Evolutionary conservation across 768 basidiomycete species (phyloP).

Genomic region (Russula foetens): DNA sequence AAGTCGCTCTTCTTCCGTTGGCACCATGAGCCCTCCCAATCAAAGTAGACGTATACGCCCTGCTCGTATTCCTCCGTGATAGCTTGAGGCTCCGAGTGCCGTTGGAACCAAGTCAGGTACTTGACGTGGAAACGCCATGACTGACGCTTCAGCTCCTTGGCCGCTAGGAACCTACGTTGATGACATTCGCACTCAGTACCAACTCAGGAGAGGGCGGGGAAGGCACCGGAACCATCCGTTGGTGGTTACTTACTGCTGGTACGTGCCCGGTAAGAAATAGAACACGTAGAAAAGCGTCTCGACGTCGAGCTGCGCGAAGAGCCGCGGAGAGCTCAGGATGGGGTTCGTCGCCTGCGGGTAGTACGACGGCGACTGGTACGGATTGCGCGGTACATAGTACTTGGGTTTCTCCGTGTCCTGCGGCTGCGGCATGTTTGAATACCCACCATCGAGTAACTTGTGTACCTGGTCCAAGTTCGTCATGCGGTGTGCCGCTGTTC

Average conservation of each 20-base stretch:
- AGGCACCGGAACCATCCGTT: too few relatives aligned
- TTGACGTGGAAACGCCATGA: conserved; percentile 99
- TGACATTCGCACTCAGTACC: not conserved
- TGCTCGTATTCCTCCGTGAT: conserved; percentile 99
- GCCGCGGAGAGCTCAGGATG: conserved; percentile 68
- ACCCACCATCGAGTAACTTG: conserved; percentile 89
- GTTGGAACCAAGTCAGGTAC: conserved; percentile 99
- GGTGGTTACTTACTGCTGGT: conserved; percentile 72
- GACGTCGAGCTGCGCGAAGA: conserved; percentile 88
- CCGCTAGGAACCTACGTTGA: conserved; percentile 72
- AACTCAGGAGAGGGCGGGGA: not conserved
- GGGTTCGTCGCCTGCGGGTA: conserved; percentile 88
- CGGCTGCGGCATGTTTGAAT: conserved; percentile 81
- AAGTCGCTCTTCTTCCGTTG: conserved; percentile 98
- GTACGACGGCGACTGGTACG: conserved; percentile 83
- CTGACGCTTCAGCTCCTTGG: conserved; percentile 93
- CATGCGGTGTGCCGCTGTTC: conserved; percentile 63
- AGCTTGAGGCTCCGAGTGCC: conserved; percentile 94
- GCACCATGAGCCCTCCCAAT: conserved; percentile 99
- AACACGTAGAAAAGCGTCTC: conserved; percentile 99
- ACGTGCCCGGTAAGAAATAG: conserved; percentile 95
- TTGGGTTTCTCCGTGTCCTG: conserved; percentile 96
- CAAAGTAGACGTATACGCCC: conserved; percentile 98
- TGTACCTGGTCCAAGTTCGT: conserved; percentile 85
- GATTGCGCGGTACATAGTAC: conserved; percentile 92